A percentile compares a stretch with the other conserved stretches of the same genome.
phyloP scores from a whole-genome alignment of 73 alveolate species.

The Paramecium primaurelia region DNA sequence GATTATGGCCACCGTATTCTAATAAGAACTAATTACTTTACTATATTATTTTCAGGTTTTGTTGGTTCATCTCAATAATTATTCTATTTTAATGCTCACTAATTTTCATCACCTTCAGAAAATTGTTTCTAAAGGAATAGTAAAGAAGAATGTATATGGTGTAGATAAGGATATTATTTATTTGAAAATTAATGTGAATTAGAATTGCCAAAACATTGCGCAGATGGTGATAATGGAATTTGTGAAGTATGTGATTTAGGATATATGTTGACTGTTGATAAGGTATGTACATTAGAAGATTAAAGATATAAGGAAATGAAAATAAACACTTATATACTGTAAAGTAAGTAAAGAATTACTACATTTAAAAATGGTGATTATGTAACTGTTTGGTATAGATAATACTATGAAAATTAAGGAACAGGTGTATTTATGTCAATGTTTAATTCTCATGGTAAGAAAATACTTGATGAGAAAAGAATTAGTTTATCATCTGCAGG shows the following conservation, averaged over 20 bases:
- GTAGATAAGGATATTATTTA: background rate
- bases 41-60: background rate
- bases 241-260: background rate
- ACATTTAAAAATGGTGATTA: background rate
- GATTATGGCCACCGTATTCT: background rate
- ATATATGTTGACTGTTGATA: background rate
- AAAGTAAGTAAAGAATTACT: background rate
- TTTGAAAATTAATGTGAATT: background rate
- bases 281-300: background rate
- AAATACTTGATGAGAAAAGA: background rate
- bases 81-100: background rate
- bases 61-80: background rate
- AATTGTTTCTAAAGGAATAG: background rate
- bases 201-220: background rate
- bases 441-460: background rate
- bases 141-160: background rate
- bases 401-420: constrained; percentile 6
- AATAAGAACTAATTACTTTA: background rate
- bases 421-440: background rate
- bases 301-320: background rate
- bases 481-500: background rate
- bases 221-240: background rate
- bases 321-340: background rate
- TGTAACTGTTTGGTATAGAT: background rate
- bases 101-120: background rate